phyloP scores from a whole-genome alignment of 2,329 filamentous ascomycete genomes.

The Massarina eburnea region DNA sequence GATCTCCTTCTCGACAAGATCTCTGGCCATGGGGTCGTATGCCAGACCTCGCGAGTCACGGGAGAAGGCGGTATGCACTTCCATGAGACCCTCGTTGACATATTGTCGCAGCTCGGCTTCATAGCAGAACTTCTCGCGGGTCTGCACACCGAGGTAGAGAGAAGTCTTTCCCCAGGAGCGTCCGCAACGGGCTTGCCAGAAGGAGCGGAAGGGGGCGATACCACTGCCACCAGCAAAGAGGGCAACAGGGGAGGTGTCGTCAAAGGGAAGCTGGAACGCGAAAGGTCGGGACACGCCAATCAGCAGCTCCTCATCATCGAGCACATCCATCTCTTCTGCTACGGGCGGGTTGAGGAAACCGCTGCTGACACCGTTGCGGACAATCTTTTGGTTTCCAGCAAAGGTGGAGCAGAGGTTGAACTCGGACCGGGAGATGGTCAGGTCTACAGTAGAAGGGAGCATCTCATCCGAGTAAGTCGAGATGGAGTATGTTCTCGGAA shows the following conservation, averaged over 20 bases:
- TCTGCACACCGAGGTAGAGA: slow-evolving; percentile 25
- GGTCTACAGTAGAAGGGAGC: slow-evolving; percentile 54
- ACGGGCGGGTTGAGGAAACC: slow-evolving; percentile 58
- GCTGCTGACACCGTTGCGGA: slow-evolving; percentile 54
- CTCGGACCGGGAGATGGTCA: slow-evolving; percentile 56
- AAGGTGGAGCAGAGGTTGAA: slow-evolving; percentile 49
- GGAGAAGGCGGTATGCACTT: slow-evolving; percentile 57
- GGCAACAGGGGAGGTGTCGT: slow-evolving; percentile 53
- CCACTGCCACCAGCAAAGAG: slow-evolving; percentile 53
- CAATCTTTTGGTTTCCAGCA: slow-evolving; percentile 14
- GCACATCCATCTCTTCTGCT: slow-evolving; percentile 38
- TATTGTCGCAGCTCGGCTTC: slow-evolving; percentile 25
- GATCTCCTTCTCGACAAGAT: slow-evolving; percentile 54
- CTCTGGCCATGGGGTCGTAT: slow-evolving; percentile 46
- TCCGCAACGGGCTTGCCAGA: slow-evolving; percentile 26
- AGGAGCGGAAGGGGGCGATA: slow-evolving; percentile 27
- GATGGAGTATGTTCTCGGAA: slow-evolving; percentile 28
- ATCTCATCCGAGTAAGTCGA: slow-evolving; percentile 55
- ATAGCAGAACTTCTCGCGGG: slow-evolving; percentile 26
- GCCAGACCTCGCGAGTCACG: slow-evolving; percentile 52
- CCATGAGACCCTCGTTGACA: slow-evolving; percentile 52
- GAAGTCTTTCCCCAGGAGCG: slow-evolving; percentile 21
- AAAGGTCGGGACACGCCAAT: slow-evolving; percentile 57
- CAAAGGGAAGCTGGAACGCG: slow-evolving; percentile 55
- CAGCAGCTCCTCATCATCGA: slow-evolving; percentile 51